A percentile compares a stretch with the other conserved stretches of the same genome.
phyloP scores from a whole-genome alignment of 2,329 filamentous ascomycete genomes.

The Fusarium anthophilum region DNA sequence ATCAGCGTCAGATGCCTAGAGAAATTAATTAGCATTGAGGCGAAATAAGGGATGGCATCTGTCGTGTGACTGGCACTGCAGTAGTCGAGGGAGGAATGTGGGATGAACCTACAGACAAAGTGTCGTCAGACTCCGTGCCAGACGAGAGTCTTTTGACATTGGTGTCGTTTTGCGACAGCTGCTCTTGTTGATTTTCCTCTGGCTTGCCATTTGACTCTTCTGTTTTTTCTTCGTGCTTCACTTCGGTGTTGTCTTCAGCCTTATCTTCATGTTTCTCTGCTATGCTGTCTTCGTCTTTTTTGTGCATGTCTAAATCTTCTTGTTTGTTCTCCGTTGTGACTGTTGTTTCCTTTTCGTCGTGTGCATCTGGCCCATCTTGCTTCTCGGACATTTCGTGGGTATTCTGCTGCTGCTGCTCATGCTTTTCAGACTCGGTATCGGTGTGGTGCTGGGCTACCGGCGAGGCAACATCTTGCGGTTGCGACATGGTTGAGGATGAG shows the following conservation, averaged over 20 bases:
- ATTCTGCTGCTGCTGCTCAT: conserved; percentile 9
- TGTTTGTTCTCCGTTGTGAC: conserved; percentile 9
- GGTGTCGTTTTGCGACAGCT: conserved; percentile 31
- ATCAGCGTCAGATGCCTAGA: conserved; percentile 47
- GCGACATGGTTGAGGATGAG: conserved; percentile 45
- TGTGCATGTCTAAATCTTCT: background rate
- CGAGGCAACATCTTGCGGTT: conserved; percentile 45
- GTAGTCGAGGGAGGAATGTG: conserved; percentile 19
- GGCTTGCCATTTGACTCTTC: background rate
- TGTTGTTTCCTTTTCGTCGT: conserved; percentile 9
- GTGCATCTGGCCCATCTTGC: background rate
- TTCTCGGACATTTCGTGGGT: background rate
- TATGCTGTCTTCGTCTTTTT: background rate
- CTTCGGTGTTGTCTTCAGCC: background rate
- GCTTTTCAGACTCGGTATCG: conserved; percentile 16
- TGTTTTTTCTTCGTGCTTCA: background rate
- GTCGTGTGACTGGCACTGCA: conserved; percentile 28
- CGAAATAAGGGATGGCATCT: conserved; percentile 18
- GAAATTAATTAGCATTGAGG: conserved; percentile 26
- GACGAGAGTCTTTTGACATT: conserved; percentile 44
- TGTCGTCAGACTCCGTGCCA: conserved; percentile 44
- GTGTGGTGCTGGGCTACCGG: conserved; percentile 27
- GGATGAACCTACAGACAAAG: conserved; percentile 44
- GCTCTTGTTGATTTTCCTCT: conserved; percentile 19
- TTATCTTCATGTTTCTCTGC: conserved; percentile 3